Conservation (phyloP, 441 rosid genomes). For the Euphorbia schlechtendalii region DNA sequence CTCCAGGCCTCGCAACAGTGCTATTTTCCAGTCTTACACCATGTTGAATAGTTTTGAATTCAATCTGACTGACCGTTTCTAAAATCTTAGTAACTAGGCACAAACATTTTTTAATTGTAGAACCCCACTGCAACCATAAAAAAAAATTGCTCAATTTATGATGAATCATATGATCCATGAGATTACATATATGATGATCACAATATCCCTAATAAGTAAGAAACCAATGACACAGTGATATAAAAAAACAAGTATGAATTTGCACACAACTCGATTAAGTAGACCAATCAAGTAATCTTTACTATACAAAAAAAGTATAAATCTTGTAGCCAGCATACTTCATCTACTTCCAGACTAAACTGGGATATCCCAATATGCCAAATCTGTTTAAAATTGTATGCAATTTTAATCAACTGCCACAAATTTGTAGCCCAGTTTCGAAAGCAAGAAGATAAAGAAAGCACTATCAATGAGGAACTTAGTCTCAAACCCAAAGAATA, state of each 20-base stretch:
- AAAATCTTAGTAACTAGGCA: too few species aligned
- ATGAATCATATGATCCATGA: background rate
- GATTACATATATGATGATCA: background rate
- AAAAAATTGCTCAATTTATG: background rate
- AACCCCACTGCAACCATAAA: too few species aligned
- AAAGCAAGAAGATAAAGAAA: slow-evolving; percentile 23
- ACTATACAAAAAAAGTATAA: slow-evolving; percentile 9
- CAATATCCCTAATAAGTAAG: slow-evolving; percentile 11
- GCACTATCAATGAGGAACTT: slow-evolving; percentile 8
- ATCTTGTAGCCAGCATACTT: slow-evolving; percentile 11
- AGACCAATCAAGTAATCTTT: slow-evolving; percentile 11
- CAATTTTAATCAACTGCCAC: slow-evolving; percentile 13
- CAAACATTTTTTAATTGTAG: too few species aligned
- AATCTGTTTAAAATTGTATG: slow-evolving; percentile 16
- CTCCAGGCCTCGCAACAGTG: too few species aligned
- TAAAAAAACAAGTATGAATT: background rate
- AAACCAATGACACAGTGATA: background rate
- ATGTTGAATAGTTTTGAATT: too few species aligned
- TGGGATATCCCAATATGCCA: slow-evolving; percentile 19
- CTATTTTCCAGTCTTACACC: too few species aligned
- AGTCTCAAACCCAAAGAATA: slow-evolving; percentile 13
- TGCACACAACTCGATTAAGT: background rate
- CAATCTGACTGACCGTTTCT: too few species aligned
- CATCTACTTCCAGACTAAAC: slow-evolving; percentile 35
- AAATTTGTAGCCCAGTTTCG: slow-evolving; percentile 24